Base-by-base conservation (phyloP, 169 alveolate genomes). In the Cryptosporidium meleagridis region DNA sequence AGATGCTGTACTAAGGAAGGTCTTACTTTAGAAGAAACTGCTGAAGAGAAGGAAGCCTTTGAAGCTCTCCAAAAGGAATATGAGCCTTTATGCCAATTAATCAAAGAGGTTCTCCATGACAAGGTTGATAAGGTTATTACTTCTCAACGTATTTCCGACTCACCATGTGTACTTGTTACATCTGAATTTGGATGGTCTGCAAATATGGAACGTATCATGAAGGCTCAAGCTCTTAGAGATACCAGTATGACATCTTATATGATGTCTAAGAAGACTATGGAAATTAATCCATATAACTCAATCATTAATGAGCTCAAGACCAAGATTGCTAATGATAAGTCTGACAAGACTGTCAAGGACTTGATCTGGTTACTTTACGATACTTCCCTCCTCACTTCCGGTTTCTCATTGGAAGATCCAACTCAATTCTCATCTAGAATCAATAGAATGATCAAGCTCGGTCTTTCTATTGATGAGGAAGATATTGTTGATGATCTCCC, bases 111-210 rank as follows among this genome's bases (percentile, higher is more conserved):
- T 58, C 96, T 98, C 14, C 99, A 98, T 70, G 99, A 98, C 91
- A 98, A 98, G 96, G 99, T 98, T 71, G 99, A 98, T 95, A 98
- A 98, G 93, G 99, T 98, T 59, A 94, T 95, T 3, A 97, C 98
- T 35, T 97, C 99, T 69, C 94, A 97, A 93, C 96, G 99, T 85
- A 95, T 98, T 73, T 96, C 97, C 51, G 99, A 97, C 87, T 97
- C 99, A 26, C 99, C 99, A 55, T 98, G 99, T 91, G 99, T 98
- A 26, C 93, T 98, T 59, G 99, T 98, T 58, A 98, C 99, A 45
- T 96, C 99, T 71, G 99, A 98, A 94, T 97, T 95, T 94, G 99
- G 99, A 69, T 98, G 99, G 99, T 96, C 99, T 75, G 99, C 99
- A 51, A 98, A 98, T 95, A 98, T 98, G 99, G 99, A 98, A 93